Evolutionary conservation across 176 grass and related monocot genomes (phyloP), one percentile per base, ranked within the genome.

Genomic region (Rhynchospora breviuscula): DNA sequence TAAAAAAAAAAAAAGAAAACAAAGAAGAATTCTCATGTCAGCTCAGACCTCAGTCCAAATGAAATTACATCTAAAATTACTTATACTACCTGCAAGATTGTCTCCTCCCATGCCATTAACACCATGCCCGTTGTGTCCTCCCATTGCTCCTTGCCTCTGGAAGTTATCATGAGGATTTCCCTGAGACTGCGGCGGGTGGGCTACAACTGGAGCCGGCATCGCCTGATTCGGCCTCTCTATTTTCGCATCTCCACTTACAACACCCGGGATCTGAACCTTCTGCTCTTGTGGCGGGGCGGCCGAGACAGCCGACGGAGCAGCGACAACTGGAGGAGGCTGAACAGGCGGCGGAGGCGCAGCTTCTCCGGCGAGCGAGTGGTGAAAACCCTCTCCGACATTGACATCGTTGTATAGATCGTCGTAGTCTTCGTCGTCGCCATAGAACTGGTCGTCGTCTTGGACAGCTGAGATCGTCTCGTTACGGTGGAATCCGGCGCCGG

Each of bases 351-450:
- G 17, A 54, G 49, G 12, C 47, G 76, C 43, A 44, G 84, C 8
- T 68, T 84, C 62, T 53, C 75, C 62, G 3, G 91, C 47, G 4
- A 57, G 18, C 65, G 83, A 83, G 71, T 85, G 86, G 79, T 94
- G 87, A 82, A 92, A 92, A 17, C 91, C 92, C 25, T 98, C 92
- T 8, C 92, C 92, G 52, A 94, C 86, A 88, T 92, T 94, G 86
- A 94, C 92, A 67, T 94, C 92, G 88, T 90, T 94, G 81, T 94
- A 94, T 51, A 94, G 90, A 80, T 94, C 92, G 81, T 94, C 90
- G 84, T 90, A 94, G 78, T 97, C 94, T 52, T 94, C 95, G 45
- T 97, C 95, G 59, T 97, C 93, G 6, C 87, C 95, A 53, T 93
- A 97, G 85, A 87, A 97, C 87, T 92, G 94, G 79, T 94, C 92